Percentiles rank a stretch among this genome's conserved stretches.
phyloP scores from a whole-genome alignment of 2,329 filamentous ascomycete genomes.

The Fusarium irregulare region DNA sequence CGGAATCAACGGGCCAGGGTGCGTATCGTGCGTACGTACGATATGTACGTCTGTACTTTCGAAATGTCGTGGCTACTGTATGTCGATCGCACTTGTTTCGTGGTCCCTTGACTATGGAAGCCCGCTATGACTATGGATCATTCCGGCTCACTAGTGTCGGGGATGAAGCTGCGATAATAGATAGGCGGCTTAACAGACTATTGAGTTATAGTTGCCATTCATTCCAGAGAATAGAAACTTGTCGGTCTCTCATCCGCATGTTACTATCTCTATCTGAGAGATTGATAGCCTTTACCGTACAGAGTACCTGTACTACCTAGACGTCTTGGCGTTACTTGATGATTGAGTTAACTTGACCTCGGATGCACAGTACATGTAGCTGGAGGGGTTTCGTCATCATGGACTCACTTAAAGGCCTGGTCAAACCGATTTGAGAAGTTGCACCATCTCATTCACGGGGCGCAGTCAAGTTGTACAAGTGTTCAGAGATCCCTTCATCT shows the following conservation, averaged over 20 bases:
- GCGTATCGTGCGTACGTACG: conserved; percentile 3
- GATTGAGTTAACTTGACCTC: background rate
- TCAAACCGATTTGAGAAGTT: background rate
- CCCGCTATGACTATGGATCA: conserved; percentile 3
- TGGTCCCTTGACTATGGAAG: conserved; percentile 2
- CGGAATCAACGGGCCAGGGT: background rate
- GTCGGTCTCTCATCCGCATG: background rate
- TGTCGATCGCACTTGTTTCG: conserved; percentile 15
- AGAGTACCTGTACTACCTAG: background rate
- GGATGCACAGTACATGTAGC: background rate
- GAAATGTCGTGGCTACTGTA: conserved; percentile 19
- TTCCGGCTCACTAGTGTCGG: conserved; percentile 1
- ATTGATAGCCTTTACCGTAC: background rate
- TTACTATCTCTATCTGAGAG: background rate
- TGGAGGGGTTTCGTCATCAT: background rate
- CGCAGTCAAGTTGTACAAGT: background rate
- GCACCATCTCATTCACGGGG: background rate
- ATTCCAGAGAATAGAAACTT: conserved; percentile 15
- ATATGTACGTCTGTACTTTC: conserved; percentile 4
- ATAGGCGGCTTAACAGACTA: conserved; percentile 4
- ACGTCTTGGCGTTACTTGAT: background rate
- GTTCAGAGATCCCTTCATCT: conserved; percentile 1
- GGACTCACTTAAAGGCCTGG: background rate
- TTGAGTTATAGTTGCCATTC: background rate
- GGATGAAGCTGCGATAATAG: background rate